Base-by-base conservation (phyloP, 2,329 filamentous ascomycete genomes). In the Fusarium albidum region DNA sequence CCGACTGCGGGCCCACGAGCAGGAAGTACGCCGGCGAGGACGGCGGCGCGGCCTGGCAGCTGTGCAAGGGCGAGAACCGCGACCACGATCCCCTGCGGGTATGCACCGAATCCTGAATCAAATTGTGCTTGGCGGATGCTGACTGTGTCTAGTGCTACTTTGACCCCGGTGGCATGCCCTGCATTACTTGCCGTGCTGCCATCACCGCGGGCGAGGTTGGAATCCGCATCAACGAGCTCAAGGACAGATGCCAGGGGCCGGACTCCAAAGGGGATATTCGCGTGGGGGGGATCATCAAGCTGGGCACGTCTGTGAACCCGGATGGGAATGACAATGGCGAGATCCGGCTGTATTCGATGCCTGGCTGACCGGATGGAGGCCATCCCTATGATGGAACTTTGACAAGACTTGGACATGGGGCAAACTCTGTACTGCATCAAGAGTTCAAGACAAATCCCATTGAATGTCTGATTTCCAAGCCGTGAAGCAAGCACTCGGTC, bases 251-350 rank as follows among this genome's bases (percentile, higher is more conserved):
- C 14, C 41, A 44, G 31, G 18, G 29, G 8, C 12, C 13, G 7
- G 41, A 44, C 14, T 44, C 41, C 13, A 44, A 44, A 2, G 41
- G 41, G 9, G 41, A 44, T 4, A 9, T 44, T 14, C 41, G 41
- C 14, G 41, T 44, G 7, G 41, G 41, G 9, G 41, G 41, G 4
- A 44, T 34, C 3, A 31, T 44, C 29, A 44, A 44, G 31, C 41
- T 44, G 33, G 21, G 21, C 5, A 15, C 18, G 11, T n/a, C 7
- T 18, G 6, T 9, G 29, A 44, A 17, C 21, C 21, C 21, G 21
- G 41, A 26, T 8, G 17, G 14, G 5, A 34, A 18, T 12, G 41
- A 31, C 1, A 31, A 31, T 2, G 41, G 29, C 1, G 41, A 44
- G 31, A 33, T 44, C 7, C 31, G 41, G 34, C 41, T 44, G 8